Base-by-base conservation (phyloP, 2,329 filamentous ascomycete species). In the Ceratocystis papillata region DNA sequence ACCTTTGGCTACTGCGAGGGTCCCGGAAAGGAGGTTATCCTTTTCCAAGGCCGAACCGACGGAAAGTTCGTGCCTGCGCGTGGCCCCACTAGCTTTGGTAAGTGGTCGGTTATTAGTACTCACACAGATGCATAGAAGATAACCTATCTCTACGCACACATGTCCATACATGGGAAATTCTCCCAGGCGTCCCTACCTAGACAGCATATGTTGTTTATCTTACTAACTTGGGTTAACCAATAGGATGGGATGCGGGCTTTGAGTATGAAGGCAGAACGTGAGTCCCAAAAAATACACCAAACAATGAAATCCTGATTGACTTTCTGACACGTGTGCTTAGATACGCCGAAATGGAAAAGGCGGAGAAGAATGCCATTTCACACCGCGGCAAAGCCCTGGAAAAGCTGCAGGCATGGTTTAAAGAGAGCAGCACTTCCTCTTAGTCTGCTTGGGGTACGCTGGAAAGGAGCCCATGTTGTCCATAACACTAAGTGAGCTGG, bases 241-340 rank as follows among this genome's bases (percentile, higher is more conserved):
- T 69, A 96, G 92, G 93, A 59, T 99, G 94, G 94, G 94, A 99
- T 75, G 85, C 94, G 1, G 87, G 96, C 70, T 99, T 99, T 72
- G 94, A 99, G 77, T 93, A 95, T 71, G 83, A 95, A 70, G 92
- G 92, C 53, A 79, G 90, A 77, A 99, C 94, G 78, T 84, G 75
- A 73, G 81, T 76, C 2, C 12, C 15, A 30, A 10, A 28, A 46
- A 22, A 44, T 10, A 25, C 10, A 64, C n/a, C 15, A 55, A 17
- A 22, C n/a, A 50, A 50, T 20, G n/a, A 8, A 53, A 4, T 53
- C 48, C 48, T 12, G 2, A 8, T 25, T 17, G 33, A 10, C 33
- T 22, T 50, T 3, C 33, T 48, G 30, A 53, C 37, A 48, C 15
- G 12, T 10, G 25, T 44, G 7, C 33, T 59, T 62, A 88, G 85